Evolutionary conservation across 495 filamentous ascomycete genomes (phyloP).

Genomic region (Annulohypoxylon nitens): DNA sequence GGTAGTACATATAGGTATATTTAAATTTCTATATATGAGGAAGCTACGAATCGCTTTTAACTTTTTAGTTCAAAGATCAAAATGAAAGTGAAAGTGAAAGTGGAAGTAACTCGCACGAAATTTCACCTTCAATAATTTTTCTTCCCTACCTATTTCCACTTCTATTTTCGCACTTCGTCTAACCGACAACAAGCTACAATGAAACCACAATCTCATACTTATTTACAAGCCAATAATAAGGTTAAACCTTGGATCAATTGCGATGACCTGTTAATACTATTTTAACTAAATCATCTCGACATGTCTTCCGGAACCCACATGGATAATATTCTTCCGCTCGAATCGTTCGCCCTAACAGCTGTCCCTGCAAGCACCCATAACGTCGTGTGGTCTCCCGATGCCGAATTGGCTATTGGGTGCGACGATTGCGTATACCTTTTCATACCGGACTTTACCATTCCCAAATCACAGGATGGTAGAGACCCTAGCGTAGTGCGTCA

Average conservation of each 20-base stretch:
- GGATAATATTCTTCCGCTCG: conserved; percentile 55
- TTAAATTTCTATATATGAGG: too few relatives aligned
- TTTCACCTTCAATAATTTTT: neutral
- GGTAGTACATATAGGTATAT: too few relatives aligned
- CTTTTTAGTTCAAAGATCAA: too few relatives aligned
- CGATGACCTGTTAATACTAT: conserved; percentile 2
- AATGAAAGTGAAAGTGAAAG: too few relatives aligned
- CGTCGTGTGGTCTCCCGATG: conserved; percentile 63
- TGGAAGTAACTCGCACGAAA: neutral
- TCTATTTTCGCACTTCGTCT: neutral
- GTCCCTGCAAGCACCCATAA: conserved; percentile 60
- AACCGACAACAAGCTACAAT: conserved; percentile 7
- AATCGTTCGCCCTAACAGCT: conserved; percentile 58
- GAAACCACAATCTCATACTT: neutral
- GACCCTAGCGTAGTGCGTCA: conserved; percentile 31
- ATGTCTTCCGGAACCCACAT: conserved; percentile 23
- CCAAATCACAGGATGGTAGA: conserved; percentile 6
- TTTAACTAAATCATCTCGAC: neutral
- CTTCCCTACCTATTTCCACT: neutral
- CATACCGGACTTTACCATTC: conserved; percentile 58
- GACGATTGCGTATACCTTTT: conserved; percentile 64
- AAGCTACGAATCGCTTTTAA: too few relatives aligned
- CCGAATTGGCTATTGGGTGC: conserved; percentile 61
- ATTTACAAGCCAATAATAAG: neutral
- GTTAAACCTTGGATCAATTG: neutral